phyloP scores from a whole-genome alignment of 2,329 filamentous ascomycete species.

The Trichoderma simmonsii region DNA sequence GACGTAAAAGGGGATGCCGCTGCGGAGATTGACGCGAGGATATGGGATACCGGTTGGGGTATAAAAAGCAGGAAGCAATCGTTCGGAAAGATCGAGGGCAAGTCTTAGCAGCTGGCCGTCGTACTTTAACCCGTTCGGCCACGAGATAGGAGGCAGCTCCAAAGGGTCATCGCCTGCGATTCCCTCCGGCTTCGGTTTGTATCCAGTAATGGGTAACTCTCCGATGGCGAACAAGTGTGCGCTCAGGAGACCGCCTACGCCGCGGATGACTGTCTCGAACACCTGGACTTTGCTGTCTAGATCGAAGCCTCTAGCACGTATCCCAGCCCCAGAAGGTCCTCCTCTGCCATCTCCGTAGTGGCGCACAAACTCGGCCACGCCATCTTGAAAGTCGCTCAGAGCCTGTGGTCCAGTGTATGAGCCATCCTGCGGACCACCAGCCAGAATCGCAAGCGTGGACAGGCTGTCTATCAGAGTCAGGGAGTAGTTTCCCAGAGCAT shows the following conservation, averaged over 20 bases:
- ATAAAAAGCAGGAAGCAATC: slow-evolving; percentile 87
- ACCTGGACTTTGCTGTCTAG: slow-evolving; percentile 98
- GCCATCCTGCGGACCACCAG: slow-evolving; percentile 60
- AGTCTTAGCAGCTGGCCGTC: slow-evolving; percentile 88
- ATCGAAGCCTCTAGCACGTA: slow-evolving; percentile 78
- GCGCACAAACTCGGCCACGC: slow-evolving; percentile 69
- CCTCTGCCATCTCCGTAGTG: slow-evolving; percentile 82
- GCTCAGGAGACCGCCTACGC: slow-evolving; percentile 84
- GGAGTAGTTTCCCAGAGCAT: slow-evolving; percentile 95
- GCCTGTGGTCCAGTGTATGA: slow-evolving; percentile 45
- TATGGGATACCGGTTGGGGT: slow-evolving; percentile 90
- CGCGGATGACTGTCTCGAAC: slow-evolving; percentile 95
- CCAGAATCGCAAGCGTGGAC: slow-evolving; percentile 88
- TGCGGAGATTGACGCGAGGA: slow-evolving; percentile 84
- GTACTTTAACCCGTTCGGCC: slow-evolving; percentile 77
- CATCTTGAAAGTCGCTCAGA: slow-evolving; percentile 73
- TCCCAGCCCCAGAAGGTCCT: slow-evolving; percentile 66
- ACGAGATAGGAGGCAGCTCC: slow-evolving; percentile 57
- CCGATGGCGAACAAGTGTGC: slow-evolving; percentile 91
- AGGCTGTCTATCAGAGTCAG: slow-evolving; percentile 93
- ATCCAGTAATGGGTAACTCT: slow-evolving; percentile 81
- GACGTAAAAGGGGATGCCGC: slow-evolving; percentile 87
- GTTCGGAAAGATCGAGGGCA: slow-evolving; percentile 77
- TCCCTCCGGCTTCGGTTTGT: slow-evolving; percentile 50
- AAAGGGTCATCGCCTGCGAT: slow-evolving; percentile 36